Evolutionary conservation across 2,329 filamentous ascomycete species (phyloP).

Genomic region (Fusarium zealandicum): DNA sequence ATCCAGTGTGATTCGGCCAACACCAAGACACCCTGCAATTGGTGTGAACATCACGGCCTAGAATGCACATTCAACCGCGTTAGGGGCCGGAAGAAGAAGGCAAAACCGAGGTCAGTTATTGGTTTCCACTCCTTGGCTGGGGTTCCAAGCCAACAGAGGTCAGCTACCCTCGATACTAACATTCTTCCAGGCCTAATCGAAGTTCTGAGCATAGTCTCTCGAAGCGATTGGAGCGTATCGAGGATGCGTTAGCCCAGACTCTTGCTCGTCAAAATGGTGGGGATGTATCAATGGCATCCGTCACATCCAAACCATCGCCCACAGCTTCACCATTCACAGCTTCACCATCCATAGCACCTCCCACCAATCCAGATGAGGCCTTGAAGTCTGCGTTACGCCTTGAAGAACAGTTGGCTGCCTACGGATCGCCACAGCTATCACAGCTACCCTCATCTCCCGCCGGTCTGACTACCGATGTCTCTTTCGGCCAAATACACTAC

Average conservation of each 20-base stretch:
- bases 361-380: neutral
- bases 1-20: conserved; percentile 34
- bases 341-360: neutral
- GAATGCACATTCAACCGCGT: conserved; percentile 37
- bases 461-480: conserved; percentile 16
- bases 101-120: conserved; percentile 24
- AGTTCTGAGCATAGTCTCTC: conserved; percentile 29
- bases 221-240: conserved; percentile 34
- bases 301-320: conserved; percentile 8
- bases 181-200: conserved; percentile 12
- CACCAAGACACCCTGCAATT: conserved; percentile 25
- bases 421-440: conserved; percentile 5
- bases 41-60: conserved; percentile 37
- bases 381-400: conserved; percentile 3
- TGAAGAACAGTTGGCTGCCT: conserved; percentile 7
- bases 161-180: neutral
- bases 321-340: conserved; percentile 3
- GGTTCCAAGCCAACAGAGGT: neutral
- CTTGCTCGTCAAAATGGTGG: conserved; percentile 11
- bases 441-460: conserved; percentile 3
- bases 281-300: neutral
- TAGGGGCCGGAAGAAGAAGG: conserved; percentile 33
- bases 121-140: neutral
- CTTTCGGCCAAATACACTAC: conserved; percentile 38
- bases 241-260: conserved; percentile 30